Evolutionary conservation across 352 stramenopile genomes (phyloP), one percentile per base, ranked within the genome.

Genomic region (Phytopythium mirpurense): DNA sequence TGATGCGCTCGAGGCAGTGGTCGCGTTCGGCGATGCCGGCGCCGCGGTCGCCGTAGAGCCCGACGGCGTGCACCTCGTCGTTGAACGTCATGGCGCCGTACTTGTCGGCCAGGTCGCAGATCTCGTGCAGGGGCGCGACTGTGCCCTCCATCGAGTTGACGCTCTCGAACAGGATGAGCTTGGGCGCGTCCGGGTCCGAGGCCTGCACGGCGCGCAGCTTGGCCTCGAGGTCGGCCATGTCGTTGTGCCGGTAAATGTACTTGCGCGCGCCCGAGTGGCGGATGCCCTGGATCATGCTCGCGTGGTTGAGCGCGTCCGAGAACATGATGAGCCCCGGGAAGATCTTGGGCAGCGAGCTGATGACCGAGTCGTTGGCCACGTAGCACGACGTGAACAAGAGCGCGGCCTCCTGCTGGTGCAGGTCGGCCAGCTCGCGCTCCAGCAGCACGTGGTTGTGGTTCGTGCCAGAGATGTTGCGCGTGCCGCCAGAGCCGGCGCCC

Each of bases 41-140:
- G 32, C 88, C 88, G 48, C 78, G 74, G 71, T 94, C 82, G 43
- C 88, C 88, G 60, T 96, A 96, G 0, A 96, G 67, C 1, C 88
- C 88, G 1, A 96, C 86, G 4, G 88, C 88, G 63, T 96, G 88
- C 40, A 96, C 86, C 54, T 96, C 88, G 58, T 96, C 88, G 65
- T 88, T 91, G 62, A 96, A 96, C 16, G 86, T 96, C 82, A 96
- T 95, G 38, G 88, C 88, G 34, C 85, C 85, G 63, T 96, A 96
- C 68, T 95, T 93, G 71, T 96, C 85, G 0, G 86, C 90, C 16
- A 92, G 51, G 67, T 89, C 78, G 54, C 76, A 90, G 49, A 95
- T 95, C 60, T 88, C 84, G 58, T 93, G 76, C 26, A 95, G 70
- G 12, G 84, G 84, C 2, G 84, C 84, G 35, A 95, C 83, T 3